A percentile compares a stretch with the other conserved stretches of the same genome.
phyloP scores from a whole-genome alignment of 768 basidiomycete genomes.

The Suillus paluster region DNA sequence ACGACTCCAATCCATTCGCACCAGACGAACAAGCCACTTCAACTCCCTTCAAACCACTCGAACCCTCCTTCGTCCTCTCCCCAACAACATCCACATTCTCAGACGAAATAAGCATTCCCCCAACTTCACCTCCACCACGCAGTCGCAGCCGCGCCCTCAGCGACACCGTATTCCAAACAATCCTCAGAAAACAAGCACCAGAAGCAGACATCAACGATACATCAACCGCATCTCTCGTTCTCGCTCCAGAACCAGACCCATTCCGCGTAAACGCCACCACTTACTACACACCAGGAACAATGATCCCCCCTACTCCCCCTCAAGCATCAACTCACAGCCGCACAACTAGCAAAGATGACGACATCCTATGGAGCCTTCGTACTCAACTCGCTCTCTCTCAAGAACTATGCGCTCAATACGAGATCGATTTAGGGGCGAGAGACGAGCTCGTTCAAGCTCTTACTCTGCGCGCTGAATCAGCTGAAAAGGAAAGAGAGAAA shows the following conservation, averaged over 20 bases:
- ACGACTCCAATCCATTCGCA: constrained; percentile 57
- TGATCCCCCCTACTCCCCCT: constrained; percentile 71
- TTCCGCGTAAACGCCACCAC: constrained; percentile 75
- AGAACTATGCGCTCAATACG: constrained; percentile 77
- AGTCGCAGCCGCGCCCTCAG: constrained; percentile 59
- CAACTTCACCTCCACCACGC: constrained; percentile 37
- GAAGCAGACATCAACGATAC: constrained; percentile 73
- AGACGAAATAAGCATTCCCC: constrained; percentile 28
- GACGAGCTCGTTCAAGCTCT: constrained; percentile 74
- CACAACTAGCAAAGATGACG: constrained; percentile 72
- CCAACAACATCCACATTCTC: constrained; percentile 60
- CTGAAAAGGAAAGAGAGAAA: constrained; percentile 68
- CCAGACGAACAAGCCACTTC: too few relatives aligned
- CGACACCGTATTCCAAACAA: constrained; percentile 66
- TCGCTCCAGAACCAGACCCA: constrained; percentile 64
- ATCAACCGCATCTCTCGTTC: constrained; percentile 51
- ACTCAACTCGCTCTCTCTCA: constrained; percentile 77
- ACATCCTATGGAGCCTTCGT: constrained; percentile 70
- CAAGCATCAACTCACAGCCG: constrained; percentile 54
- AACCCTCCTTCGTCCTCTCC: constrained; percentile 62
- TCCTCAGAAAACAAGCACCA: constrained; percentile 47
- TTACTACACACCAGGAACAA: constrained; percentile 76
- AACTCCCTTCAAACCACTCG: constrained; percentile 12
- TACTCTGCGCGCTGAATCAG: constrained; percentile 51
- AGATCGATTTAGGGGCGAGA: constrained; percentile 71